Evolutionary conservation across 371 early-diverging fungal genomes (phyloP), one percentile per base, ranked within the genome.

Genomic region (Mortierella sp.): DNA sequence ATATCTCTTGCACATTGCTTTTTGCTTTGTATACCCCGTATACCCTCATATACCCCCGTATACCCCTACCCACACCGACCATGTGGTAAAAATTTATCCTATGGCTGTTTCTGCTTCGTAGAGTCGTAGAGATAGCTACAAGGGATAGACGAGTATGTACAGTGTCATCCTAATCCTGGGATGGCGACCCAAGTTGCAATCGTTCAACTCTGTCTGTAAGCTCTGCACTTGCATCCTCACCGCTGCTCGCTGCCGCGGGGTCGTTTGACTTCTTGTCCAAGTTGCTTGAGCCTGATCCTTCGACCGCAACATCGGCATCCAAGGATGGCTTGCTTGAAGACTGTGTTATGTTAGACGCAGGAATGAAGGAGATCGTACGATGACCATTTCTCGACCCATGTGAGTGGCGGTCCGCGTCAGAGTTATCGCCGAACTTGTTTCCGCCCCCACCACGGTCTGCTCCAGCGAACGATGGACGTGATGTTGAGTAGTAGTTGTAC

Each of bases 281-380:
- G 21, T 47, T 30, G 21, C 34, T 34, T 19, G 31, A 23, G 21
- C 9, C 21, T 12, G 54, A 54, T 27, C 28, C 49, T 45, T 49
- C 28, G 1, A 10, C 31, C 0, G 3, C 31, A 2, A 23, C 30
- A 27, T n/a, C 34, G 0, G 4, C 30, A 45, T 28, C 53, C 7
- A 12, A 45, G 3, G 45, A 5, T 23, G 30, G 18, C 14, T 8
- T 24, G 18, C 30, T 30, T 12, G 45, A 50, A 16, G 54, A n/a
- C 19, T 54, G 61, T 1, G 61, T 21, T 26, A 61, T 68, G 39
- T 43, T 60, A 14, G 68, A 68, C 3, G 68, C 68, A 46, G 68
- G 69, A 14, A 68, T 62, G 30, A 68, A 68, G 12, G 62, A 46
- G 23, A 68, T 57, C 31, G 54, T 55, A 2, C 63, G 69, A 31